These are phyloP conservation scores for Xylariaceae sp. DNA, from an alignment of 2,329 filamentous ascomycete genomes.

Conservation along the genomic window DNA sequence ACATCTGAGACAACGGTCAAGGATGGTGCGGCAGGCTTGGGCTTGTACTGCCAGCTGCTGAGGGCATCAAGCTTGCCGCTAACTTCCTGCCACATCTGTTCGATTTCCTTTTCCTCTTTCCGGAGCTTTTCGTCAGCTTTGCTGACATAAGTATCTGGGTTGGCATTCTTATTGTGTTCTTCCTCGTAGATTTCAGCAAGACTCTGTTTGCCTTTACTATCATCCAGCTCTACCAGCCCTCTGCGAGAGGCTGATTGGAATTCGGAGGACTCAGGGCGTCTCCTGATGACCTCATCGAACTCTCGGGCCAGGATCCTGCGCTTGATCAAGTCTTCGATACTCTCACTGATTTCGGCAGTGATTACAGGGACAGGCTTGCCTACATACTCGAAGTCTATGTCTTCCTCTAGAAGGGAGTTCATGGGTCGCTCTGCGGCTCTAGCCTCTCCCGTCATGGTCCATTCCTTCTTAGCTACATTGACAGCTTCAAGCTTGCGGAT, in stretches of 20 bases:
- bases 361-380: conserved; percentile 95
- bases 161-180: conserved; percentile 73
- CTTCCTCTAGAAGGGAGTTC: conserved; percentile 91
- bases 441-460: conserved; percentile 87
- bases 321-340: conserved; percentile 92
- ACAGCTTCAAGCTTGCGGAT: conserved; percentile 88
- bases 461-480: conserved; percentile 84
- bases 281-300: conserved; percentile 85
- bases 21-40: conserved; percentile 74
- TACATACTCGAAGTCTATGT: conserved; percentile 90
- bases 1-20: conserved; percentile 87
- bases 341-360: conserved; percentile 84
- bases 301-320: conserved; percentile 83
- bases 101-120: conserved; percentile 79
- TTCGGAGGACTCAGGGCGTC: conserved; percentile 70
- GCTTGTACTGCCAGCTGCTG: conserved; percentile 92
- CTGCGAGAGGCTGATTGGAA: conserved; percentile 57
- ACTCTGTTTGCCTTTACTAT: conserved; percentile 80
- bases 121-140: conserved; percentile 76
- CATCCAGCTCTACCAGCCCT: conserved; percentile 76
- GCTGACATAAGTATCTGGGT: conserved; percentile 76
- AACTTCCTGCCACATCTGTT: conserved; percentile 76
- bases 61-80: conserved; percentile 79
- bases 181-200: conserved; percentile 93
- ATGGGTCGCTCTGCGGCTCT: conserved; percentile 74